A percentile compares a stretch with the other conserved stretches of the same genome.
These are phyloP conservation scores for Salvia sclarea DNA, from an alignment of 305 asterid species.

Conservation along the genomic window DNA sequence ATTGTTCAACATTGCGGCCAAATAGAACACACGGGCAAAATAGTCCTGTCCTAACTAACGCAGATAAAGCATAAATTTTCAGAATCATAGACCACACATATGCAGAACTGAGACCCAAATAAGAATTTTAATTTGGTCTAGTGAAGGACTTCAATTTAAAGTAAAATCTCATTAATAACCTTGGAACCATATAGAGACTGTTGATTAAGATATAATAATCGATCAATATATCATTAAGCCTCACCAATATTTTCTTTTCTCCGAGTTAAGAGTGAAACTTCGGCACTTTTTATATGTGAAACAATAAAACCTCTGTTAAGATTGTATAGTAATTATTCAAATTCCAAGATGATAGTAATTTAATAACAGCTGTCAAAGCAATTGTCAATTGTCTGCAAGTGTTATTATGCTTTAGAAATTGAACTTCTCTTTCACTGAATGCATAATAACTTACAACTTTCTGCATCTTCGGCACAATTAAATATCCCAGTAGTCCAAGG, in stretches of 20 bases:
- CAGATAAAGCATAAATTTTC: constrained; percentile 14
- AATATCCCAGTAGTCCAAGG: constrained; percentile 94
- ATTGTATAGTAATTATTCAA: background rate
- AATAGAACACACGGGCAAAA: constrained; percentile 93
- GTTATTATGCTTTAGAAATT: constrained; percentile 10
- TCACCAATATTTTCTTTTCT: background rate
- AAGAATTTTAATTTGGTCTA: background rate
- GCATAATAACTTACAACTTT: constrained; percentile 67
- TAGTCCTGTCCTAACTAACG: constrained; percentile 78
- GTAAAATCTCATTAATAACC: background rate
- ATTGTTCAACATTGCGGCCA: constrained; percentile 75
- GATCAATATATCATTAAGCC: background rate
- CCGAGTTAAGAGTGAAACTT: background rate
- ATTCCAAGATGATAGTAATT: background rate
- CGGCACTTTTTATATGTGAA: background rate
- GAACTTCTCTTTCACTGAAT: constrained; percentile 4
- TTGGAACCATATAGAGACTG: background rate
- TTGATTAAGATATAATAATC: background rate
- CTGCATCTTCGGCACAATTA: constrained; percentile 73
- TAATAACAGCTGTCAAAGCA: background rate
- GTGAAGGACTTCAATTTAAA: background rate
- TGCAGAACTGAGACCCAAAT: constrained; percentile 19
- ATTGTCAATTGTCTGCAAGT: background rate
- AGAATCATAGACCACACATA: constrained; percentile 14
- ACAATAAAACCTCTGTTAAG: background rate